Evolutionary conservation across 2,329 filamentous ascomycete genomes (phyloP), one percentile per base, ranked within the genome.

Genomic region (Daldinia sp.): DNA sequence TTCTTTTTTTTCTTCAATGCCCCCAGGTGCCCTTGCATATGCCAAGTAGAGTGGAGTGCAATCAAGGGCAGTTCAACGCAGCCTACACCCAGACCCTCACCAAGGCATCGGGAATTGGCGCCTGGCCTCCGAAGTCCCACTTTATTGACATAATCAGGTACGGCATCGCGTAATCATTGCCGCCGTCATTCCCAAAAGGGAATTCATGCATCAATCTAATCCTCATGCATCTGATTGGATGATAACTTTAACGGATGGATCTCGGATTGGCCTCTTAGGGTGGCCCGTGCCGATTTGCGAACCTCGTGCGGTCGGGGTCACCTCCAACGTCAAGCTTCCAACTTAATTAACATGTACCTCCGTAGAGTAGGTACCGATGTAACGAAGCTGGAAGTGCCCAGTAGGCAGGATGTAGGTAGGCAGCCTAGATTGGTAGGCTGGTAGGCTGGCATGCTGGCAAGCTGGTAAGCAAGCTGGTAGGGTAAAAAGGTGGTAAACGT

Each of bases 11-110:
- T 29, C 34, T 47, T 23, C 10, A 37, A 34, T 52, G 25, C 65
- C 62, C 65, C 63, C 66, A 63, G 32, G 29, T 52, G 25, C 65
- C 62, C 65, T 66, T 68, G 65, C 65, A 68, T 65, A 68, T 67
- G 64, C 64, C 61, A 64, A 61, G 58, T 59, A 45, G 43, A 64
- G 21, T 45, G 39, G 39, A 50, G 45, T 30, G 27, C 27, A 30
- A 49, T 60, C 55, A 43, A 54, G 54, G 54, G 60, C 61, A 50
- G 49, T 58, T 58, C 48, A 52, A 43, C 23, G 47, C 37, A 34
- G 9, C 15, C 34, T 47, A 29, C 37, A 34, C n/a, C n/a, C 9
- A 55, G 50, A 35, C 53, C 54, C 48, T 57, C 59, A 41, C 65
- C 56, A 58, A 55, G 56, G 56, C 59, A 61, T 65, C 59, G 62